phyloP scores from a whole-genome alignment of 1,284 basidiomycete genomes.

The Quambalaria eucalypti region DNA sequence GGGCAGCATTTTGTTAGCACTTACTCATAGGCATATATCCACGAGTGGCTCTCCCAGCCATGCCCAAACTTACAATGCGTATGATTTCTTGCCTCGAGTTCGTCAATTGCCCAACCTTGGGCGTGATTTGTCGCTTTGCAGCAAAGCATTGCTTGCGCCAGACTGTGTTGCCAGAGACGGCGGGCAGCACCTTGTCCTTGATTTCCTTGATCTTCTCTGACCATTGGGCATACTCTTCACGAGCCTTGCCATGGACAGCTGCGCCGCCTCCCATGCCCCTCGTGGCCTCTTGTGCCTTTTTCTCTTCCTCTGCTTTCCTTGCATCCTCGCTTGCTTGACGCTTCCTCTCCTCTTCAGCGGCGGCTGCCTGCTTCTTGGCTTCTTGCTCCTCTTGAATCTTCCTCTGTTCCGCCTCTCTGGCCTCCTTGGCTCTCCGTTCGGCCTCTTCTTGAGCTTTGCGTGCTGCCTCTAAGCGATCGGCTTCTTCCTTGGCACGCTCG shows the following conservation, averaged over 20 bases:
- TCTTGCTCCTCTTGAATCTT: conserved; percentile 33
- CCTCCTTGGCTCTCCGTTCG: conserved; percentile 22
- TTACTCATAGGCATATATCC: neutral
- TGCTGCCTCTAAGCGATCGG: conserved; percentile 24
- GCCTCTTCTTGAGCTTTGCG: conserved; percentile 31
- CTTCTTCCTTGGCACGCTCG: conserved; percentile 24
- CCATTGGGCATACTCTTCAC: conserved; percentile 27
- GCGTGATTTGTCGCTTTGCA: conserved; percentile 73
- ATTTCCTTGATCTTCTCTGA: conserved; percentile 49
- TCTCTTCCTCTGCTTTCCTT: conserved; percentile 9
- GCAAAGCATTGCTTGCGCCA: conserved; percentile 51
- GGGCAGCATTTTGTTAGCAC: neutral
- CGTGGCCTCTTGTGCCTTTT: conserved; percentile 12
- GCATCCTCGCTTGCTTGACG: conserved; percentile 12
- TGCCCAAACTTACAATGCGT: conserved; percentile 62
- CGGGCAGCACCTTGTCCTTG: conserved; percentile 65
- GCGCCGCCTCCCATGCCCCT: conserved; percentile 17
- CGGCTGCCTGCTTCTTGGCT: conserved; percentile 8
- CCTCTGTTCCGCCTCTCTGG: conserved; percentile 27
- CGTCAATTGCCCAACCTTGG: conserved; percentile 83
- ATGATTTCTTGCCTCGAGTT: conserved; percentile 64
- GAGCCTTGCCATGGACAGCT: conserved; percentile 16
- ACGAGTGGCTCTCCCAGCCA: too few relatives aligned
- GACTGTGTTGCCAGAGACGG: conserved; percentile 60
- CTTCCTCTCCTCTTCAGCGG: conserved; percentile 16